Evolutionary conservation across 495 filamentous ascomycete species (phyloP).

Genomic region (Aspergillus egyptiacus): DNA sequence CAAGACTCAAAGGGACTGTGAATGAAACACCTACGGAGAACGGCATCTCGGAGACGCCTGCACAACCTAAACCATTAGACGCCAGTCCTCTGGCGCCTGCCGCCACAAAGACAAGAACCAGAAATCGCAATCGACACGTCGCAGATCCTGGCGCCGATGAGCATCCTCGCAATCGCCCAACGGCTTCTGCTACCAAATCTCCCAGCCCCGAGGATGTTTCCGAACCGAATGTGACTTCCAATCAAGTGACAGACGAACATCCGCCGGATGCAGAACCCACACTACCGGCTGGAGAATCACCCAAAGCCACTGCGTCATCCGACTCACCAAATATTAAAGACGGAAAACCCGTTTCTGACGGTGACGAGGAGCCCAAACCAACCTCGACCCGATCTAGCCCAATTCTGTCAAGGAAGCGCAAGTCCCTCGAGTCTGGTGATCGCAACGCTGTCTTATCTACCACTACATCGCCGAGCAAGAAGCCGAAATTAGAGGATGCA

Average conservation of each 20-base stretch:
- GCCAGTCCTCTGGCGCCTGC: conserved; percentile 10
- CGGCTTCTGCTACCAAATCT: conserved; percentile 2
- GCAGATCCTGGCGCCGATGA: conserved; percentile 7
- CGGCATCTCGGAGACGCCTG: conserved; percentile 17
- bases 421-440: conserved; percentile 25
- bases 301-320: conserved; percentile 9
- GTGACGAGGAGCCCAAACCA: neutral
- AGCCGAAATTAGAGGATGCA: conserved; percentile 28
- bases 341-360: neutral
- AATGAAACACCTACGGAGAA: conserved; percentile 19
- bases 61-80: conserved; percentile 11
- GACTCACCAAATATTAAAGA: conserved; percentile 4
- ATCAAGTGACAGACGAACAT: neutral
- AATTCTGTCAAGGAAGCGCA: conserved; percentile 25
- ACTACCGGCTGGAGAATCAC: conserved; percentile 4
- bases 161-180: neutral
- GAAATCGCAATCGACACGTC: conserved; percentile 16
- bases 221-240: neutral
- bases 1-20: conserved; percentile 26
- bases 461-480: conserved; percentile 21
- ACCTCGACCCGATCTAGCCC: conserved; percentile 11
- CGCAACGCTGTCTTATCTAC: conserved; percentile 12
- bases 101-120: conserved; percentile 14
- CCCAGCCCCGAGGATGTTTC: conserved; percentile 11
- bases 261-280: neutral